A percentile compares a stretch with the other conserved stretches of the same genome.
phyloP scores from a whole-genome alignment of 2,329 filamentous ascomycete genomes.

The Clarireedia paspali region DNA sequence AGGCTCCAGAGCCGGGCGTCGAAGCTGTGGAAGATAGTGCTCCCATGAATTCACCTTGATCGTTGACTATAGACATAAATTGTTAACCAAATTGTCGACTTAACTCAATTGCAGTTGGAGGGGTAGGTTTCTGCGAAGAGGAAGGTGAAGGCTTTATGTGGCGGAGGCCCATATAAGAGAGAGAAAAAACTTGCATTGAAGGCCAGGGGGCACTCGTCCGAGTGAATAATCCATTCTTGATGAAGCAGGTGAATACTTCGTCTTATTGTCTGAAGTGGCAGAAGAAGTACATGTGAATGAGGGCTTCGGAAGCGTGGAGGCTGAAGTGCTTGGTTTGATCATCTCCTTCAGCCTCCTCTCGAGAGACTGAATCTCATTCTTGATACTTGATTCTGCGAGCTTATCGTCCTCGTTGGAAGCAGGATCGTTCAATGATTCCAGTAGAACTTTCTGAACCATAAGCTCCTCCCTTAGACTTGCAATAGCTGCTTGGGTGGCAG shows the following conservation, averaged over 20 bases:
- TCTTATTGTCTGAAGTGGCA: not conserved
- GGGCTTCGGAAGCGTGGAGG: not conserved
- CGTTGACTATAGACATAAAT: not conserved
- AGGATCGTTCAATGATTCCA: conserved; percentile 34
- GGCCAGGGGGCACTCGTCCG: not conserved
- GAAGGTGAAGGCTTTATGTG: too few relatives aligned
- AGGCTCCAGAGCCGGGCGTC: conserved; percentile 18
- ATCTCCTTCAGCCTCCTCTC: not conserved
- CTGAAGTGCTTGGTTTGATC: not conserved
- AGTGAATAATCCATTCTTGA: not conserved
- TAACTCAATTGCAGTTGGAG: not conserved
- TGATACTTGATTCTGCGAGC: not conserved
- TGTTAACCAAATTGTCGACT: not conserved
- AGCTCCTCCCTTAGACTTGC: conserved; percentile 35
- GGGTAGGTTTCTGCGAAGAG: too few relatives aligned
- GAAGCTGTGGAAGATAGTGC: conserved; percentile 18
- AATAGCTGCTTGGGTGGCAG: conserved; percentile 2
- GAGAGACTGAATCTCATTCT: not conserved
- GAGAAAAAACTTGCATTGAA: conserved; percentile 1
- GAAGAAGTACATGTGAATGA: not conserved
- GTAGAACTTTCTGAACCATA: conserved; percentile 35
- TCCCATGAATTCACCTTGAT: not conserved
- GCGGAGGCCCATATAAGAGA: not conserved
- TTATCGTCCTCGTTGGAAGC: conserved; percentile 14
- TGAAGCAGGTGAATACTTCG: not conserved